Base-by-base conservation (phyloP, 75 land plant genomes). In the Pseudotsuga menziesii region DNA sequence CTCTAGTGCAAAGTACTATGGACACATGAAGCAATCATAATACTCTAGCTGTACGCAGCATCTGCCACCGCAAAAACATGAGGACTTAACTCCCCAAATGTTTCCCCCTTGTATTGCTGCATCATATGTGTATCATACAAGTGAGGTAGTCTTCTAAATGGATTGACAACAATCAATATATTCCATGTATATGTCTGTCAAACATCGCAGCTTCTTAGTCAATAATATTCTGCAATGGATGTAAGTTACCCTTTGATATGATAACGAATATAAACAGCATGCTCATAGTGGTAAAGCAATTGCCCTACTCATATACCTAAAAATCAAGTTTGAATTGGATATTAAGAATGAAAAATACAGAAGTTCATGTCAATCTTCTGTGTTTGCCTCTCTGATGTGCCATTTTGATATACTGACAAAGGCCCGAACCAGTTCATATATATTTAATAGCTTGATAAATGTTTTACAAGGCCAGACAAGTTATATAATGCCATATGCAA, bases 11-110 rank as follows among this genome's bases (percentile, higher is more conserved):
- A 29, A 29, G 32, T 29, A 1, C 1, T 29, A 1, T 29, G 1
- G 1, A 29, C 1, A 29, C 32, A 29, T 29, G 1, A 29, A 29
- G 32, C 32, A 29, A 29, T 0, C 32, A 29, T 29, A 29, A 15
- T n/a, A 56, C 20, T 55, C 69, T 35, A 93, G 96, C 98, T 91
- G 78, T 89, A 95, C 22, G 98, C 86, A 56, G 82, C 84, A 84
- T 90, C 91, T 52, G 93, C 95, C 72, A 93, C 83, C 20, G 95
- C 95, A 85, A 93, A 93, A 17, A 89, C 91, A 85, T 93, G 95
- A 22, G 95, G 95, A 76, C 89, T 85, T 22, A 93, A 83, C 77
- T 90, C 93, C 63, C 95, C 95, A 72, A 93, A 75, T 56, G 85
- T 54, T 27, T 87, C 91, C 39, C 92, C 91, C 79, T 88, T 90